phyloP scores from a whole-genome alignment of 108 stramenopile genomes.

The Cyclotella baltica region DNA sequence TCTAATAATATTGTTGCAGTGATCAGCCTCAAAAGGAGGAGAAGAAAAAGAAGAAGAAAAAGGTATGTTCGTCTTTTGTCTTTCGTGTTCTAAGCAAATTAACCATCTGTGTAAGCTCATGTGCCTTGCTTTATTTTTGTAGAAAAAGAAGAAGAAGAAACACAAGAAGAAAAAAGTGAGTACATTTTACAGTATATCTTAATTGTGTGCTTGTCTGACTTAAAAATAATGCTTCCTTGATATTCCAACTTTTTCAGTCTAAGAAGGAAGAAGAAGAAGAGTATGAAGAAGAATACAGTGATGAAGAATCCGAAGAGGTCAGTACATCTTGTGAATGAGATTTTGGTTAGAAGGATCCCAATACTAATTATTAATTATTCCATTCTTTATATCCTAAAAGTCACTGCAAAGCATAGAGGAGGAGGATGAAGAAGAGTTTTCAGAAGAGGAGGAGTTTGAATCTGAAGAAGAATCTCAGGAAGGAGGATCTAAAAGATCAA shows the following conservation, averaged over 20 bases:
- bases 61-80: background rate
- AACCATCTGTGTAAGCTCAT: background rate
- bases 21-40: background rate
- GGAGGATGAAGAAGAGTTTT: slow-evolving; percentile 22
- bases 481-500: slow-evolving; percentile 8
- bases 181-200: background rate
- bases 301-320: background rate
- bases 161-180: slow-evolving; percentile 17
- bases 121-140: too few relatives aligned
- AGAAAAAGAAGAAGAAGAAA: slow-evolving; percentile 21
- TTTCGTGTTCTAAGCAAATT: background rate
- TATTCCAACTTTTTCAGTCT: background rate
- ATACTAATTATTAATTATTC: background rate
- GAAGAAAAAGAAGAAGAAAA: slow-evolving; percentile 16
- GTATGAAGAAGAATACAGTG: slow-evolving; percentile 12
- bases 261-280: slow-evolving; percentile 1
- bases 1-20: too few relatives aligned
- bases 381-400: background rate
- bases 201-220: background rate
- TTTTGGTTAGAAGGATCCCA: background rate
- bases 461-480: slow-evolving; percentile 17
- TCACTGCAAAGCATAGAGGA: slow-evolving; percentile 9
- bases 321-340: too few relatives aligned
- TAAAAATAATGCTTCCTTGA: background rate
- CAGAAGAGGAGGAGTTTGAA: background rate